Conservation (phyloP, 257 asterid species). For the Solanum chmielewskii region DNA sequence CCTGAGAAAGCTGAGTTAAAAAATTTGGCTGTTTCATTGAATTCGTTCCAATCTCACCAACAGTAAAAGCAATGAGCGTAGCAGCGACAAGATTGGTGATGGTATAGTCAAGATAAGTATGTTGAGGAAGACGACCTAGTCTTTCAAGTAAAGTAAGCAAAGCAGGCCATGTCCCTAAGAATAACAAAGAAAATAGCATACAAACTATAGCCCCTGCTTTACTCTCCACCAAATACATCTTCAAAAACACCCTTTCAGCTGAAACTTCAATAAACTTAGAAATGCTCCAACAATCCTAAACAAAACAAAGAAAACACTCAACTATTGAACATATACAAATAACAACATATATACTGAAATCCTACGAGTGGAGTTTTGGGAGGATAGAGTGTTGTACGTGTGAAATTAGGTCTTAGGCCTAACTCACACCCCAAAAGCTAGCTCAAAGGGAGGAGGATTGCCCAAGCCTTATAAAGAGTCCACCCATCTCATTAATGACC, state of each 20-base stretch:
- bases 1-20: constrained; percentile 67
- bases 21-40: constrained; percentile 55
- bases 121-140: constrained; percentile 95
- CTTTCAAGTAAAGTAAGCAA: constrained; percentile 70
- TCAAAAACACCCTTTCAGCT: constrained; percentile 13
- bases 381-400: too few relatives aligned
- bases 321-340: neutral
- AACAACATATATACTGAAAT: too few relatives aligned
- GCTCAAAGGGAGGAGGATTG: too few relatives aligned
- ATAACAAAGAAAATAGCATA: constrained; percentile 56
- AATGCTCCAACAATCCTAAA: constrained; percentile 24
- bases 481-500: too few relatives aligned
- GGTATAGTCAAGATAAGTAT: constrained; percentile 86
- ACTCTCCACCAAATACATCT: constrained; percentile 86
- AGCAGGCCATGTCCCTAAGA: constrained; percentile 98
- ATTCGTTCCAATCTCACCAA: constrained; percentile 62
- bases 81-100: constrained; percentile 82
- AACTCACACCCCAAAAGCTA: too few relatives aligned
- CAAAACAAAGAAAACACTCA: neutral
- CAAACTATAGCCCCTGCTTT: constrained; percentile 90
- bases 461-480: too few relatives aligned
- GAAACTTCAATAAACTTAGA: constrained; percentile 9
- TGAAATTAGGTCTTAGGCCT: too few relatives aligned
- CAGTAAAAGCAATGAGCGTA: constrained; percentile 67
- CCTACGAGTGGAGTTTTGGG: neutral